Percentiles rank a stretch among this genome's conserved stretches.
Conservation (phyloP, 1,139 yeast genomes). For the Geotrichum reessii region DNA sequence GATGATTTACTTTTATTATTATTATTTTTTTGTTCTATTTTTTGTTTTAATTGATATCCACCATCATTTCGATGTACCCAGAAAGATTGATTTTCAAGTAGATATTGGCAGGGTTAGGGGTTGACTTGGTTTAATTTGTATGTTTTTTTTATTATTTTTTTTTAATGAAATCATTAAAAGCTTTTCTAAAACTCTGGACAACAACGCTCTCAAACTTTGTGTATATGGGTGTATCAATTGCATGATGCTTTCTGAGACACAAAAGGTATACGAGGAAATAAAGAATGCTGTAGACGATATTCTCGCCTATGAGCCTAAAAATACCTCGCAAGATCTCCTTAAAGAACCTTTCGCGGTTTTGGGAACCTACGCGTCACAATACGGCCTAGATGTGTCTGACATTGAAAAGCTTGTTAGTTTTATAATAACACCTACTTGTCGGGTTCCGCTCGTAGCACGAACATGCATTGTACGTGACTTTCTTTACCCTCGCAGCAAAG, state of each 20-base stretch:
- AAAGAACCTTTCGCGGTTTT: slow-evolving; percentile 6
- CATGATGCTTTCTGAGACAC: not conserved
- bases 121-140: not conserved
- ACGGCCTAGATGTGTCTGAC: slow-evolving; percentile 15
- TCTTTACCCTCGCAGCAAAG: slow-evolving; percentile 16
- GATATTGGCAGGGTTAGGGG: not conserved
- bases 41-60: too few relatives aligned
- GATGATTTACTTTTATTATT: not conserved
- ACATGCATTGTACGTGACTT: slow-evolving; percentile 18
- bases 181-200: not conserved
- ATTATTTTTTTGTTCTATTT: too few relatives aligned
- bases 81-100: not conserved
- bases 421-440: slow-evolving; percentile 15
- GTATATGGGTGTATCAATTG: not conserved
- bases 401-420: slow-evolving; percentile 15
- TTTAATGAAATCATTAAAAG: not conserved
- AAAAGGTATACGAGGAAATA: not conserved
- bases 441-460: slow-evolving; percentile 15
- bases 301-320: slow-evolving; percentile 6
- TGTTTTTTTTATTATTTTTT: not conserved
- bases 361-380: slow-evolving; percentile 7
- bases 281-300: slow-evolving; percentile 15
- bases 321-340: slow-evolving; percentile 1
- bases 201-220: not conserved
- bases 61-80: too few relatives aligned